Evolutionary conservation across 345 rosid species (phyloP).

Genomic region (Salix purpurea): DNA sequence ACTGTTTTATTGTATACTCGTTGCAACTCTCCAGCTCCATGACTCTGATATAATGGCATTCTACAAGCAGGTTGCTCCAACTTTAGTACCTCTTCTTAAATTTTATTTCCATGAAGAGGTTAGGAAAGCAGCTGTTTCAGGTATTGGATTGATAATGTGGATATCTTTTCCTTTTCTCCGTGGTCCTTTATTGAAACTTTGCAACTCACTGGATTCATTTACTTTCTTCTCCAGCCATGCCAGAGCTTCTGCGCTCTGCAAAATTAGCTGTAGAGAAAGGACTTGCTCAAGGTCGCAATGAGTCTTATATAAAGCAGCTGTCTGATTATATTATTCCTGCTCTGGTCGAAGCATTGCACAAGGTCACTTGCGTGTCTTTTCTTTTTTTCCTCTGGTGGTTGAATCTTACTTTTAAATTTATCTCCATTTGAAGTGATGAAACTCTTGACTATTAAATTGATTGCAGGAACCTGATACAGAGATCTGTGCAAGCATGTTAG

Average conservation of each 20-base stretch:
- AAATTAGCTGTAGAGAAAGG: conserved; percentile 96
- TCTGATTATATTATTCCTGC: conserved; percentile 93
- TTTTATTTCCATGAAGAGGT: conserved; percentile 99
- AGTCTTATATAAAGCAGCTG: conserved; percentile 82
- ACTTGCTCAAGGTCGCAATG: conserved; percentile 73
- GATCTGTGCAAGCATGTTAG: conserved; percentile 94
- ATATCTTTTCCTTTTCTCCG: neutral
- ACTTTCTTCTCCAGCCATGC: conserved; percentile 68
- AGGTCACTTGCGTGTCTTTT: conserved; percentile 42
- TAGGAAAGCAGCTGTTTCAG: conserved; percentile 99
- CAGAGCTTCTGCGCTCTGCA: conserved; percentile 90
- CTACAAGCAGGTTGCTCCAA: conserved; percentile 78
- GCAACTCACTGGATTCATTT: neutral
- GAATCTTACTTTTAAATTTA: neutral
- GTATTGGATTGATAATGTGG: conserved; percentile 32
- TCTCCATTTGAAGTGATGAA: conserved; percentile 1
- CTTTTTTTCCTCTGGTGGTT: neutral
- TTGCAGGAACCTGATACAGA: conserved; percentile 98
- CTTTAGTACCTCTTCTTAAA: conserved; percentile 89
- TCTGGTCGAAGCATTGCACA: conserved; percentile 88
- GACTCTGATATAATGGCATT: conserved; percentile 9
- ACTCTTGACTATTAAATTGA: conserved; percentile 12
- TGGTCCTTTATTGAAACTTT: neutral
- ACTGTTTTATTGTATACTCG: neutral
- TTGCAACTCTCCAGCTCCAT: neutral